Evolutionary conservation across 2,329 filamentous ascomycete species (phyloP), one percentile per base, ranked within the genome.

Genomic region (Acephala macrosclerotiorum): DNA sequence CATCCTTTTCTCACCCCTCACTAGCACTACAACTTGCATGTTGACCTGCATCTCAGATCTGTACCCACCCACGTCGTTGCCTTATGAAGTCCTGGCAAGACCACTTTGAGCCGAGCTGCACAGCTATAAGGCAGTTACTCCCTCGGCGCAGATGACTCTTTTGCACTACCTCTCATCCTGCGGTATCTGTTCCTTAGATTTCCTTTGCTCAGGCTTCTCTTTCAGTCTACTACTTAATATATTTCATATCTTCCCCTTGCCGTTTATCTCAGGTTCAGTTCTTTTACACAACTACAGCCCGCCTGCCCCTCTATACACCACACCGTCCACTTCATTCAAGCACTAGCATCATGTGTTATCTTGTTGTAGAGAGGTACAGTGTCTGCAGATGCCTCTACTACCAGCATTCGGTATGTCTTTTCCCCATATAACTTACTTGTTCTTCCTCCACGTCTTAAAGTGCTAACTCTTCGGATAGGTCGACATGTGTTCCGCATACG

Each of bases 341-440:
- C 47, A 71, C 47, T 63, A 35, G 71, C 73, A 80, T 60, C 66
- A 92, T 92, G 89, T 92, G 90, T 76, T 89, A 90, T 75, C 87
- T 90, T 78, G 82, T 92, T 68, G 81, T 91, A 73, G 90, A 92
- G 76, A 84, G 87, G 69, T 92, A 89, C 78, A 85, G 89, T 18
- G 89, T 89, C 64, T 92, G 90, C 80, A 83, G 86, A 71, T 92
- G 90, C 75, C 79, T 91, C 66, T 91, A 92, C 79, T 86, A 90
- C 80, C 81, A 85, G 70, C 90, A 92, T 75, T 84, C 85, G 47
- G 82, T 92, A 71, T 9, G 29, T 9, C 29, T 33, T 33, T 5
- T 33, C 9, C 29, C 29, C 4, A 33, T 33, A 33, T 33, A 33
- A 33, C 9, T 9, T 33, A 33, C 29, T 33, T 4, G 4, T 33